Conservation (phyloP, 352 stramenopile species). For the Globisporangium lucens region DNA sequence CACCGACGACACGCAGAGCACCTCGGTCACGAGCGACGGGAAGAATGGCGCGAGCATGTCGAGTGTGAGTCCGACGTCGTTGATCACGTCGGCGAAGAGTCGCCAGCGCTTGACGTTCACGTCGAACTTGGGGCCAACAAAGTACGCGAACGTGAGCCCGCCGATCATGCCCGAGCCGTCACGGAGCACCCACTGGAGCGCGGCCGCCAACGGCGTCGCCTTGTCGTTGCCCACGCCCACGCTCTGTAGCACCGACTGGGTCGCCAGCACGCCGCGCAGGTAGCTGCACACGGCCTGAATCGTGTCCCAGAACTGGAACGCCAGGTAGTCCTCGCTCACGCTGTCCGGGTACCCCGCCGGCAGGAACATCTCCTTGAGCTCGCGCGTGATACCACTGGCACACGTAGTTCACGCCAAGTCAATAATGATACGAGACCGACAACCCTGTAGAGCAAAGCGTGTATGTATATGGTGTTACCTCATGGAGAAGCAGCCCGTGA, state of each 20-base stretch:
- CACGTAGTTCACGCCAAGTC: not conserved
- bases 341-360: slow-evolving; percentile 82
- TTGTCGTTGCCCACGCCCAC: slow-evolving; percentile 91
- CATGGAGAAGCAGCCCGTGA: slow-evolving; percentile 27
- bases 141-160: slow-evolving; percentile 93
- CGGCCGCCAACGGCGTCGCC: slow-evolving; percentile 63
- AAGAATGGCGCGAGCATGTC: slow-evolving; percentile 80
- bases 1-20: slow-evolving; percentile 84
- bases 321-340: slow-evolving; percentile 89
- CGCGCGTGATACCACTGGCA: slow-evolving; percentile 35
- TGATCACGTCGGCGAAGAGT: slow-evolving; percentile 95
- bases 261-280: slow-evolving; percentile 91
- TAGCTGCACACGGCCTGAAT: slow-evolving; percentile 95
- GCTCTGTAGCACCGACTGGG: slow-evolving; percentile 91
- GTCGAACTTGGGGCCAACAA: slow-evolving; percentile 89
- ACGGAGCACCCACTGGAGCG: slow-evolving; percentile 75
- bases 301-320: slow-evolving; percentile 96
- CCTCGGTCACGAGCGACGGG: slow-evolving; percentile 57
- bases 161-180: slow-evolving; percentile 87
- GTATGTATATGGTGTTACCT: not conserved
- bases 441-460: not conserved
- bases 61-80: slow-evolving; percentile 93
- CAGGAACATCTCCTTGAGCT: slow-evolving; percentile 86
- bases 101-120: slow-evolving; percentile 95
- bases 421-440: not conserved